Percentiles rank a stretch among this genome's conserved stretches.
Evolutionary conservation across 1,284 basidiomycete genomes (phyloP).

Genomic region (Pseudozyma sp.): DNA sequence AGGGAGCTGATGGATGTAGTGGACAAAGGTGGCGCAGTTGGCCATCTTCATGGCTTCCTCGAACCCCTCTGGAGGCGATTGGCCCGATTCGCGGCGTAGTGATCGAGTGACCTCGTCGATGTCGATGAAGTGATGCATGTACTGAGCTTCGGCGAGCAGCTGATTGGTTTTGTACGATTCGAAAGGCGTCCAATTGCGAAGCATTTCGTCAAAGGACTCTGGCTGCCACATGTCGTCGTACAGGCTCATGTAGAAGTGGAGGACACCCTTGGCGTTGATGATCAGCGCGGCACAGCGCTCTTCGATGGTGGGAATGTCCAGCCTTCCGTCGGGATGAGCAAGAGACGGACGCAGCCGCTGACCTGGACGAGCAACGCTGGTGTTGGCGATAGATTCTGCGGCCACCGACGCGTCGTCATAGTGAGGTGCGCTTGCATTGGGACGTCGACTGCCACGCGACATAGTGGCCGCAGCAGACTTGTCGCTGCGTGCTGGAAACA

Average conservation of each 20-base stretch:
- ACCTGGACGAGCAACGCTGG: slow-evolving; percentile 31
- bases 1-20: slow-evolving; percentile 55
- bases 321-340: slow-evolving; percentile 32
- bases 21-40: slow-evolving; percentile 60
- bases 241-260: slow-evolving; percentile 51
- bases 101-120: slow-evolving; percentile 41
- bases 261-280: slow-evolving; percentile 49
- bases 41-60: slow-evolving; percentile 54
- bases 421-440: background rate
- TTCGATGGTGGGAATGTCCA: slow-evolving; percentile 46
- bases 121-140: slow-evolving; percentile 56
- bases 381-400: slow-evolving; percentile 13
- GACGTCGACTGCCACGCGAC: slow-evolving; percentile 10
- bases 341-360: slow-evolving; percentile 47
- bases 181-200: slow-evolving; percentile 52
- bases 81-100: slow-evolving; percentile 15
- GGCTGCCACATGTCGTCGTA: slow-evolving; percentile 34
- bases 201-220: slow-evolving; percentile 49
- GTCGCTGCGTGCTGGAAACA: slow-evolving; percentile 26
- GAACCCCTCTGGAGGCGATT: slow-evolving; percentile 32
- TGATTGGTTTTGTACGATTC: slow-evolving; percentile 55
- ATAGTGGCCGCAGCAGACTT: slow-evolving; percentile 1
- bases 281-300: slow-evolving; percentile 50
- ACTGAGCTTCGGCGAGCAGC: slow-evolving; percentile 51
- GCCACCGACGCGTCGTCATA: slow-evolving; percentile 8